phyloP scores from a whole-genome alignment of 192 early-diverging fungal species.

The Funneliformis mosseae region DNA sequence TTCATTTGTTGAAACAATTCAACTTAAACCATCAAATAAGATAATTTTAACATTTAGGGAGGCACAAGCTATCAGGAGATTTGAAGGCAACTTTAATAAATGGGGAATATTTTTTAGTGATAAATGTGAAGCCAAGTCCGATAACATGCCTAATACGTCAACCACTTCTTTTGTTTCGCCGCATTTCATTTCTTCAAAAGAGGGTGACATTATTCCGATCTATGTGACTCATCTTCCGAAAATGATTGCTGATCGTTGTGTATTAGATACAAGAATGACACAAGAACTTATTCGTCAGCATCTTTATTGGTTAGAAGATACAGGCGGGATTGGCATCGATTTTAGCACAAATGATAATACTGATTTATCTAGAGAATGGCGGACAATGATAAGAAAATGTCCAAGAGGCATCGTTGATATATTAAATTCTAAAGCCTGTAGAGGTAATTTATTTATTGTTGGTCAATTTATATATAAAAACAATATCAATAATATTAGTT shows the following conservation, averaged over 20 bases:
- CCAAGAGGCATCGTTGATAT: constrained; percentile 70
- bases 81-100: constrained; percentile 15
- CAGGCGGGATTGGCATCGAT: background rate
- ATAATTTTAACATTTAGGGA: constrained; percentile 48
- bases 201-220: constrained; percentile 30
- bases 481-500: background rate
- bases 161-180: background rate
- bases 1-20: constrained; percentile 42
- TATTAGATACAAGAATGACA: constrained; percentile 48
- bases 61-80: constrained; percentile 34
- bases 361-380: constrained; percentile 22
- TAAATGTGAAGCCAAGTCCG: background rate
- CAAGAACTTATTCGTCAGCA: constrained; percentile 56
- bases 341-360: background rate
- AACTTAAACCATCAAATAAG: constrained; percentile 47
- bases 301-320: constrained; percentile 50
- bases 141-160: background rate
- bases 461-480: background rate
- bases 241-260: constrained; percentile 64
- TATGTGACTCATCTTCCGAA: constrained; percentile 53
- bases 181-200: constrained; percentile 2
- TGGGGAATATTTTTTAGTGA: constrained; percentile 24
- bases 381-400: constrained; percentile 43
- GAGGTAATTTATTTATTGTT: constrained; percentile 39
- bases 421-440: constrained; percentile 75